Conservation (phyloP, 768 basidiomycete species). For the Xerocomus spinulosus region DNA sequence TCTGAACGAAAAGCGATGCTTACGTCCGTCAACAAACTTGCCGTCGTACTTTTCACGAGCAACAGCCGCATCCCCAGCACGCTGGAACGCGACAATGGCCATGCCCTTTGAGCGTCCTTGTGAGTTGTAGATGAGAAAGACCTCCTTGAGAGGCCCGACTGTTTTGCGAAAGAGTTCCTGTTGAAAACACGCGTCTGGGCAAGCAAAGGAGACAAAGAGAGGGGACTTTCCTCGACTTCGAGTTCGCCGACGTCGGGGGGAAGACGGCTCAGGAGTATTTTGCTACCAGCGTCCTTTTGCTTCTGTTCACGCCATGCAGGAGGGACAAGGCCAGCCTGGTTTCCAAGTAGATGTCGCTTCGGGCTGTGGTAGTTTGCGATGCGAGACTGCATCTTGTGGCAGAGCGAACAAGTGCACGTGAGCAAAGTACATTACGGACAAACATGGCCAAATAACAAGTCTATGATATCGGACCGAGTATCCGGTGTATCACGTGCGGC, state of each 20-base stretch:
- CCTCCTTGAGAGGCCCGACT: conserved; percentile 66
- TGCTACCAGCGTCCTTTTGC: conserved; percentile 48
- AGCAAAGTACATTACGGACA: background rate
- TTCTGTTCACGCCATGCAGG: conserved; percentile 58
- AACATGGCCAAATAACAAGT: conserved; percentile 7
- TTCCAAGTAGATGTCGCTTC: conserved; percentile 57
- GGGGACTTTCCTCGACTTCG: conserved; percentile 57
- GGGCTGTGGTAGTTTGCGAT: conserved; percentile 46
- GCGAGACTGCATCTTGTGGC: conserved; percentile 21
- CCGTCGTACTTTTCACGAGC: conserved; percentile 71
- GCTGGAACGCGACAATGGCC: conserved; percentile 68
- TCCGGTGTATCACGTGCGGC: conserved; percentile 11
- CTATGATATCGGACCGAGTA: background rate
- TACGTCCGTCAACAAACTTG: conserved; percentile 66
- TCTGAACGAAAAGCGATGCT: conserved; percentile 16
- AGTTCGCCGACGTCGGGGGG: conserved; percentile 65
- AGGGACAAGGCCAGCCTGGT: conserved; percentile 47
- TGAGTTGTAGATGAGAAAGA: conserved; percentile 69
- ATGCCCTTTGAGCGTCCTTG: conserved; percentile 76
- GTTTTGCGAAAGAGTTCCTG: conserved; percentile 77
- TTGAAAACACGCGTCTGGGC: conserved; percentile 7
- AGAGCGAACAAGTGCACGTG: background rate
- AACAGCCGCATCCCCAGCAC: conserved; percentile 54
- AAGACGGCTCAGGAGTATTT: conserved; percentile 60
- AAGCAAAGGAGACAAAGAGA: background rate